Conservation (phyloP, 2,329 filamentous ascomycete species). For the Penicillium sp. region DNA sequence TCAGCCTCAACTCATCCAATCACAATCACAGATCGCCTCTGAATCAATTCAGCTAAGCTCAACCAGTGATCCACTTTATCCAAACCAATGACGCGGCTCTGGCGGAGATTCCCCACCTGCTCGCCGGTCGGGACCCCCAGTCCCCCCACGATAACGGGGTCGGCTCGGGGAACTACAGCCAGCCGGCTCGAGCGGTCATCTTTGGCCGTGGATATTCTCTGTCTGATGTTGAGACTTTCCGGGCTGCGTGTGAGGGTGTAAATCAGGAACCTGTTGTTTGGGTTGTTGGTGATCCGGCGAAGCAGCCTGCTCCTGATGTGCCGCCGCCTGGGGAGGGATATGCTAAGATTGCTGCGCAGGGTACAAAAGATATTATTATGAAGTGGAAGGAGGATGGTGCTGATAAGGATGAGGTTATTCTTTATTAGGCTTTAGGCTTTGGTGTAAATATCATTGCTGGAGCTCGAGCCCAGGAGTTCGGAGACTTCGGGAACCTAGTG, state of each 20-base stretch:
- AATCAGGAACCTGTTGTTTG: constrained; percentile 11
- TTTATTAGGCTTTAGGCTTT: constrained; percentile 9
- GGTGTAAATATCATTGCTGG: background rate
- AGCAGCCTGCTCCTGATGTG: constrained; percentile 4
- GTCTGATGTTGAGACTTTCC: constrained; percentile 17
- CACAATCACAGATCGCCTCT: background rate
- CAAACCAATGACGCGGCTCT: constrained; percentile 14
- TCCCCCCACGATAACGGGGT: constrained; percentile 19
- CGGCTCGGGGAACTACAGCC: constrained; percentile 28
- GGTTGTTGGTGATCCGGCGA: constrained; percentile 15
- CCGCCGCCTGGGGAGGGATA: constrained; percentile 15
- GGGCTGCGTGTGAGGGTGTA: constrained; percentile 1
- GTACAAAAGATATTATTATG: constrained; percentile 14
- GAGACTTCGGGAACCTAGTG: no score
- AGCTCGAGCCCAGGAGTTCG: background rate
- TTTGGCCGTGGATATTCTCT: constrained; percentile 27
- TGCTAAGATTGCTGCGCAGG: constrained; percentile 16
- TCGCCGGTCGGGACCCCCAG: constrained; percentile 24
- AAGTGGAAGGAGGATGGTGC: constrained; percentile 20
- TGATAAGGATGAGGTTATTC: constrained; percentile 13
- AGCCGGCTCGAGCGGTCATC: constrained; percentile 25
- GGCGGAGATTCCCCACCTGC: constrained; percentile 23
- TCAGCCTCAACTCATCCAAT: background rate
- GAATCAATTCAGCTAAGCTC: background rate
- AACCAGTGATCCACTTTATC: constrained; percentile 27